Evolutionary conservation across 441 rosid genomes (phyloP), one percentile per base, ranked within the genome.

Genomic region (Gossypium aridum): DNA sequence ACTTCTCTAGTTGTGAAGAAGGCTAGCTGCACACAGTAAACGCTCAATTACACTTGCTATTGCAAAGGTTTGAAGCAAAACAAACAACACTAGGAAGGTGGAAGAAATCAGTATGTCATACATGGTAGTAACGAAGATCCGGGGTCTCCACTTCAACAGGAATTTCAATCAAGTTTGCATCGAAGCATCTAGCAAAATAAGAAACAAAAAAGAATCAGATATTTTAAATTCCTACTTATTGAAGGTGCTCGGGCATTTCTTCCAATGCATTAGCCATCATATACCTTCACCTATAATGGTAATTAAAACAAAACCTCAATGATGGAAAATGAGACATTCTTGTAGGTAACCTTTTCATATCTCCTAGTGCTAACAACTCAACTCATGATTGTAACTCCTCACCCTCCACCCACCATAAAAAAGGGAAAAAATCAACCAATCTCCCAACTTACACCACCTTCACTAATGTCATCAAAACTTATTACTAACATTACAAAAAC

Each of bases 1-100:
- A 94, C 86, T 51, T 91, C 97, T 88, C 98, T 88, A 25, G 96
- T 81, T 12, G 98, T 88, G 81, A 96, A 96, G 78, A 96, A 94
- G 2, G 98, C 98, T 23, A 89, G 83, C 99, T 96, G 89, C 84
- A 83, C 13, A 66, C 55, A 77, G 39, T 68, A 71, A 77, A 71
- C 37, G 59, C 72, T 72, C 75, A 26, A 63, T 74, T 62, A 47
- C 63, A 79, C 70, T 71, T 51, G 14, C 39, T 62, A 70, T 20
- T 56, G 31, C 25, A 59, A 26, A 60, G 62, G 64, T 71, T 9
- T 56, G 4, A 71, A 72, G 53, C 23, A 55, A 72, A 54, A 79
- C 19, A 43, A 83, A 63, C 53, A 71, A 37, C 55, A n/a, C 26
- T 25, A 56, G 16, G 20, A 64, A 76, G 17, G 43, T 12, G 55